Conservation (phyloP, 352 stramenopile species). For the Phytophthora quininea region DNA sequence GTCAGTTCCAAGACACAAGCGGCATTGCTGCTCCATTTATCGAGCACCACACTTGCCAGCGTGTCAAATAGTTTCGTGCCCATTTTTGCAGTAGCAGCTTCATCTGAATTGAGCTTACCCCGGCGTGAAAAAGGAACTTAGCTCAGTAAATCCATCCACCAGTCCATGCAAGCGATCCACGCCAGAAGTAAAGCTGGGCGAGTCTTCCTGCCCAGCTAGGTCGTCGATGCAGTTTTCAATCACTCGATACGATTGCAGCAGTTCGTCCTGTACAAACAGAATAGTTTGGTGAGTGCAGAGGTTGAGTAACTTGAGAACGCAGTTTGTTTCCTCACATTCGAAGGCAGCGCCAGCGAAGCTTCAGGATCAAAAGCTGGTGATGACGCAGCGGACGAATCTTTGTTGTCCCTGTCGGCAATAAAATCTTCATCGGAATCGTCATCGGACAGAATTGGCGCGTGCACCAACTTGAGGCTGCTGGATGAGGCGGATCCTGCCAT, state of each 20-base stretch:
- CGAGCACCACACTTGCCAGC: conserved; percentile 25
- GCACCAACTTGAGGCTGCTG: conserved; percentile 46
- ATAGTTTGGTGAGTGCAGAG: conserved; percentile 3
- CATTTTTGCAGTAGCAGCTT: conserved; percentile 18
- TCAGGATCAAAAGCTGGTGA: conserved; percentile 43
- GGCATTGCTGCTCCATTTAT: conserved; percentile 40
- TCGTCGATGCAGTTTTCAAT: conserved; percentile 37
- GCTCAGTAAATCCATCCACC: conserved; percentile 25
- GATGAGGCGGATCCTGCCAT: neutral
- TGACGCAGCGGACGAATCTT: neutral
- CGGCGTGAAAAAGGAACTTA: conserved; percentile 45
- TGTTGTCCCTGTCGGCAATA: neutral
- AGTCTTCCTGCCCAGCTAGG: conserved; percentile 13
- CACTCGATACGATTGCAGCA: conserved; percentile 28
- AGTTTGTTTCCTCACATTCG: conserved; percentile 26
- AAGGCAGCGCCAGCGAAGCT: conserved; percentile 57
- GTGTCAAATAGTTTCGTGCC: conserved; percentile 33
- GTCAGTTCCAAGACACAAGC: conserved; percentile 47
- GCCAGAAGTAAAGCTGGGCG: neutral
- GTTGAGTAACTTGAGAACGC: neutral
- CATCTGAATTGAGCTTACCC: neutral
- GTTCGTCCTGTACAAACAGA: conserved; percentile 27
- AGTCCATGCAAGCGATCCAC: conserved; percentile 22
- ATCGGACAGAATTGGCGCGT: conserved; percentile 41
- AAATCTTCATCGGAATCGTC: conserved; percentile 18